Base-by-base conservation (phyloP, 441 rosid genomes). In the Gossypium laxum region DNA sequence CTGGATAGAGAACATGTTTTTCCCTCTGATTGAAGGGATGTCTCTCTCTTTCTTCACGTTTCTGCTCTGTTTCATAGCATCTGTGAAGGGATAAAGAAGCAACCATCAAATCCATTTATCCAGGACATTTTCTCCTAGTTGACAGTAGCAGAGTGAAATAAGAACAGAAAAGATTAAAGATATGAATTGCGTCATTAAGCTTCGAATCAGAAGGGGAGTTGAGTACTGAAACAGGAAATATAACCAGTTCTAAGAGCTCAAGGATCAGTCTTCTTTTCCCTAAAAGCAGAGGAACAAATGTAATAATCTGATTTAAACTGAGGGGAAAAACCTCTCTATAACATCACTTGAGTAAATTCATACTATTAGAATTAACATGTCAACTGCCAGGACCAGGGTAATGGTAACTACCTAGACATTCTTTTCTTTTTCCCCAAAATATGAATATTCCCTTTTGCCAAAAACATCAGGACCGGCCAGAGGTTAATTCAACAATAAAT, bases 21-120 rank as follows among this genome's bases (percentile, higher is more conserved):
- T 92, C 99, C 85, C 92, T 87, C 5, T 78, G 91, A 76, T 92
- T 81, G 74, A 84, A 69, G 54, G 99, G 97, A 83, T 95, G 99
- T 48, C 87, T 87, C 73, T 95, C 99, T 76, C 97, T 85, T 68
- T 95, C 98, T 77, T 95, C 99, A 30, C 89, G 91, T 67, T 85
- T 89, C 82, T 88, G 94, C 78, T 95, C 99, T 51, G 75, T 77
- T 80, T 91, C 96, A 69, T 89, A 86, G 73, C 99, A 95, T 84
- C 99, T 95, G 74, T 76, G 64, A 72, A 61, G 72, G n/a, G 18
- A 67, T 19, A 67, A 50, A 41, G 71, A 43, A 66, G 66, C 51
- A 77, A 71, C 41, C 54, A 73, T 60, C 66, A 77, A 58, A 79
- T 69, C 67, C 43, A 65, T 51, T 54, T 14, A 14, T 22, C 30